phyloP scores from a whole-genome alignment of 805 yeast genomes.

The Lachancea thermotolerans region DNA sequence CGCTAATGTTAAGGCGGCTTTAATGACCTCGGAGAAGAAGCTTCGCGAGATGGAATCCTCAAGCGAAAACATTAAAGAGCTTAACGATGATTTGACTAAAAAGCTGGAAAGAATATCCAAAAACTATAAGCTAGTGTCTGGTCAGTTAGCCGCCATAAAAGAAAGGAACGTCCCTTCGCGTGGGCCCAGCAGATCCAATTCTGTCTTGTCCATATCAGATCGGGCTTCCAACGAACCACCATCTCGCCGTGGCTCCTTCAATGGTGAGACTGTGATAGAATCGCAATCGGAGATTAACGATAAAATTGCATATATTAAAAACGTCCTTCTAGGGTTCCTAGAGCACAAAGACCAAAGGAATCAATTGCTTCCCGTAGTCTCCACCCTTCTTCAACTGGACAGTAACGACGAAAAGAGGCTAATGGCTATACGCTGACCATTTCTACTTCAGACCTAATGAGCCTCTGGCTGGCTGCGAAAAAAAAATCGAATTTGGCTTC shows the following conservation, averaged over 20 bases:
- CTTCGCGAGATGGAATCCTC: conserved; percentile 49
- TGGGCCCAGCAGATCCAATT: conserved; percentile 33
- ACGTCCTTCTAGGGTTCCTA: conserved; percentile 83
- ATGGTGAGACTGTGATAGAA: conserved; percentile 3
- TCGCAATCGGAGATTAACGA: conserved; percentile 28
- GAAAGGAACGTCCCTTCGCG: conserved; percentile 26
- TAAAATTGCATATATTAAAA: conserved; percentile 73
- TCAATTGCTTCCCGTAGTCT: conserved; percentile 77
- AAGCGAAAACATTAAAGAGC: conserved; percentile 46
- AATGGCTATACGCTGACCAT: conserved; percentile 35
- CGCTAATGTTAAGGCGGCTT: conserved; percentile 44
- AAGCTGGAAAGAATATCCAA: conserved; percentile 65
- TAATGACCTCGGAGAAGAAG: conserved; percentile 44
- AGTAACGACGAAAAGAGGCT: conserved; percentile 70
- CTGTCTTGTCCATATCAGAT: conserved; percentile 27
- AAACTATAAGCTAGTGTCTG: conserved; percentile 58
- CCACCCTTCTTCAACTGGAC: conserved; percentile 62
- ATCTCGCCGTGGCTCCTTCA: conserved; percentile 18
- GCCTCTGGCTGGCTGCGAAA: not conserved
- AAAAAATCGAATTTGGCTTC: too few species aligned
- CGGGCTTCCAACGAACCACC: conserved; percentile 3
- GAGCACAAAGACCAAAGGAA: conserved; percentile 90
- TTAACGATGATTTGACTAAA: conserved; percentile 61
- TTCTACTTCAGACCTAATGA: not conserved
- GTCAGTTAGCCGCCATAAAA: conserved; percentile 46